Evolutionary conservation across 345 rosid species (phyloP).

Genomic region (Pseudoturritis turrita): DNA sequence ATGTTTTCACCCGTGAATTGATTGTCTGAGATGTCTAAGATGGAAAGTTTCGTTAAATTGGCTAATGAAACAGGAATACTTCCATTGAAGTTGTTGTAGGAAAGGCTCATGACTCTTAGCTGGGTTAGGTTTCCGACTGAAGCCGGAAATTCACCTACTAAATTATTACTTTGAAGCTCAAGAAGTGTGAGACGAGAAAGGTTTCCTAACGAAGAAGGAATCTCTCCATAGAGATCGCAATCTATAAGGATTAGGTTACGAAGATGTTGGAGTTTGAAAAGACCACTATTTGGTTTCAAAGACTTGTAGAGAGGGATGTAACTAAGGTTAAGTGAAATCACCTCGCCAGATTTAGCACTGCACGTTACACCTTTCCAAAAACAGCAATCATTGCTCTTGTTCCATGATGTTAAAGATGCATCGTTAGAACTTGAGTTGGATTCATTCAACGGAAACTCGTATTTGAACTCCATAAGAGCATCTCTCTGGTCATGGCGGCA

Average conservation of each 20-base stretch:
- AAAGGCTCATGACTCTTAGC: not conserved
- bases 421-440: not conserved
- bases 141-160: not conserved
- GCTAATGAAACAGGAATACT: not conserved
- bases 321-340: not conserved
- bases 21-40: not conserved
- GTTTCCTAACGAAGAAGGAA: constrained; percentile 4
- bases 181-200: not conserved
- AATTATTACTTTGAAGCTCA: not conserved
- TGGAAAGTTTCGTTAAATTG: not conserved
- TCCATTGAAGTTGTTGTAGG: not conserved
- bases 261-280: not conserved
- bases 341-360: not conserved
- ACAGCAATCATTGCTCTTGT: not conserved
- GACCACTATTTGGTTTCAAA: not conserved
- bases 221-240: not conserved
- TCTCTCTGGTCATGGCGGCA: constrained; percentile 4
- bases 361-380: not conserved
- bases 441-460: not conserved
- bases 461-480: constrained; percentile 5
- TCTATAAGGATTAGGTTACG: not conserved
- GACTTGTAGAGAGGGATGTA: not conserved
- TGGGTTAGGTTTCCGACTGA: not conserved
- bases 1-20: not conserved
- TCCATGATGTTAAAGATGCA: not conserved